Evolutionary conservation across 2,329 filamentous ascomycete genomes (phyloP).

Genomic region (Exserohilum turcica): DNA sequence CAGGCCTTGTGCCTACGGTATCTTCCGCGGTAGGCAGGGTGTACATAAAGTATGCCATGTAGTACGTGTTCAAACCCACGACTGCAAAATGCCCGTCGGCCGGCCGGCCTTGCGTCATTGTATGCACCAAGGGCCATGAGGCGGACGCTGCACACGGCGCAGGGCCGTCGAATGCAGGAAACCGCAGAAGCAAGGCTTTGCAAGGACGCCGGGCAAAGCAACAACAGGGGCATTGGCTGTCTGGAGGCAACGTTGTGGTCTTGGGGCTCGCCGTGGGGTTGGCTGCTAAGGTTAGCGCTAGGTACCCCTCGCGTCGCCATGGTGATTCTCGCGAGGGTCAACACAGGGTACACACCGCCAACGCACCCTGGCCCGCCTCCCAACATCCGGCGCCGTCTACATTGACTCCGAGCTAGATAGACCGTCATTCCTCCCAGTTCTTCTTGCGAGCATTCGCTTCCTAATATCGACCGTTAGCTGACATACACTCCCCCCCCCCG

Average conservation of each 20-base stretch:
- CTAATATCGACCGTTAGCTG: constrained; percentile 13
- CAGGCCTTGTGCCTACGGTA: background rate
- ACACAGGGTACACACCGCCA: constrained; percentile 26
- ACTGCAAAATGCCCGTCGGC: background rate
- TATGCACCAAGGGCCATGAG: background rate
- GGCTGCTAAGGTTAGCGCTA: constrained; percentile 17
- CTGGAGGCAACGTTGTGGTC: background rate
- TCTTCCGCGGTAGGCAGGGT: background rate
- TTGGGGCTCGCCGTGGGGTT: constrained; percentile 8
- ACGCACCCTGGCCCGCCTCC: constrained; percentile 27
- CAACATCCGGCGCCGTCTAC: constrained; percentile 33
- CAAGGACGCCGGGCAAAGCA: background rate
- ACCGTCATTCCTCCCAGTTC: constrained; percentile 24
- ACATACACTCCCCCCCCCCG: constrained; percentile 23
- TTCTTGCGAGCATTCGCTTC: constrained; percentile 24
- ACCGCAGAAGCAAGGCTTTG: background rate
- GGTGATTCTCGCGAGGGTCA: constrained; percentile 26
- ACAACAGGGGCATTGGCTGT: constrained; percentile 2
- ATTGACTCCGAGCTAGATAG: constrained; percentile 23
- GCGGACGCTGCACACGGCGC: background rate
- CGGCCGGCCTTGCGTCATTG: constrained; percentile 5
- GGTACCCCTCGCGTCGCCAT: constrained; percentile 29
- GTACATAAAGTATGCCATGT: too few species aligned
- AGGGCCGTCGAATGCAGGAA: background rate
- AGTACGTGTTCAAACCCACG: background rate